Conservation (phyloP, 129 eudicot genomes). For the Deinandra increscens region DNA sequence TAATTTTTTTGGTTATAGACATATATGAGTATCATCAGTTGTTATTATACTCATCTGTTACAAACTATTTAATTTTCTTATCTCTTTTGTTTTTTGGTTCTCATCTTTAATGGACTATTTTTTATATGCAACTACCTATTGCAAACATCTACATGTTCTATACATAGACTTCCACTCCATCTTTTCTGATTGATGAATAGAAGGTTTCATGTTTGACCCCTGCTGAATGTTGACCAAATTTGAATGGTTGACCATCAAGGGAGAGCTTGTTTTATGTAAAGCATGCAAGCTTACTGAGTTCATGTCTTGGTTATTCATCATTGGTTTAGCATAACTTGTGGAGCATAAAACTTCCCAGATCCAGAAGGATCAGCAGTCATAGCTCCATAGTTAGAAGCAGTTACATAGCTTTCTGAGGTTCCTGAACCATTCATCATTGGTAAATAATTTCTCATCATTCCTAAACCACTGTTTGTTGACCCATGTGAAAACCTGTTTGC, state of each 20-base stretch:
- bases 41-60: too few species aligned
- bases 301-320: conserved; percentile 53
- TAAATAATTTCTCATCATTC: conserved; percentile 45
- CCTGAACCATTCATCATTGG: conserved; percentile 65
- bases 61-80: too few species aligned
- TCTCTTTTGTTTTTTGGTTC: too few species aligned
- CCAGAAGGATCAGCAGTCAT: conserved; percentile 52
- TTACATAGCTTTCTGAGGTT: conserved; percentile 53
- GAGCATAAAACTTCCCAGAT: conserved; percentile 53
- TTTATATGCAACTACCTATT: too few species aligned
- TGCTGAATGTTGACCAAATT: conserved; percentile 37
- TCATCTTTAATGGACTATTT: too few species aligned
- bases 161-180: too few species aligned
- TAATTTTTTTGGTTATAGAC: too few species aligned
- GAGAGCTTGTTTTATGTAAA: conserved; percentile 43
- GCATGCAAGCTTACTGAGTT: conserved; percentile 54
- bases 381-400: conserved; percentile 40
- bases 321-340: conserved; percentile 41
- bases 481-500: conserved; percentile 56
- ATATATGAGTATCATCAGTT: too few species aligned
- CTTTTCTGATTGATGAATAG: conserved; percentile 44
- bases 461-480: conserved; percentile 56
- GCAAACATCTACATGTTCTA: too few species aligned
- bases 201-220: conserved; percentile 28
- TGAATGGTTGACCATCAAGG: conserved; percentile 44